phyloP scores from a whole-genome alignment of 768 basidiomycete genomes.

The Neoboletus magnificus region DNA sequence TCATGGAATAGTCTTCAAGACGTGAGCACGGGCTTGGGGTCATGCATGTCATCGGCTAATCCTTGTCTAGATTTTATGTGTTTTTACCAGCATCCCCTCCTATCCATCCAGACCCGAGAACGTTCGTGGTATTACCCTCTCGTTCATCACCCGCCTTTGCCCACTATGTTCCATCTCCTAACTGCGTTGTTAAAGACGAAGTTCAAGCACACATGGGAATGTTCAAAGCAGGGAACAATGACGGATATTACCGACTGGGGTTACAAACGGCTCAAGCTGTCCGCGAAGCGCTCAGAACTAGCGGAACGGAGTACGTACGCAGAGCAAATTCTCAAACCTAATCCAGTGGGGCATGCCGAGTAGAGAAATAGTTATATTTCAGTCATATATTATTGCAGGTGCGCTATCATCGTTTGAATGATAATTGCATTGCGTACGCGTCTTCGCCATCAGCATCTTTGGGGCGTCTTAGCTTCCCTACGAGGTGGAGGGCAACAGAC shows the following conservation, averaged over 20 bases:
- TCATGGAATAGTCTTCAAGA: slow-evolving; percentile 67
- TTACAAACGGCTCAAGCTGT: slow-evolving; percentile 61
- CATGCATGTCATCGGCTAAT: not conserved
- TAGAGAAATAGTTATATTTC: slow-evolving; percentile 1
- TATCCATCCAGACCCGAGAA: slow-evolving; percentile 50
- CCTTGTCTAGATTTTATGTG: slow-evolving; percentile 67
- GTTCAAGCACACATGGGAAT: slow-evolving; percentile 85
- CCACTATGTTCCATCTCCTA: slow-evolving; percentile 63
- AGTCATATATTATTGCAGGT: not conserved
- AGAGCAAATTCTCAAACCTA: not conserved
- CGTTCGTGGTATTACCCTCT: slow-evolving; percentile 75
- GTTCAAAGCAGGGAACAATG: slow-evolving; percentile 79
- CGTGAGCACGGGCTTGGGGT: slow-evolving; percentile 44
- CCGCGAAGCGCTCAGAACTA: slow-evolving; percentile 47
- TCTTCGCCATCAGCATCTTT: slow-evolving; percentile 94
- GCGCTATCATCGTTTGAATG: slow-evolving; percentile 38
- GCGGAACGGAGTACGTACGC: not conserved
- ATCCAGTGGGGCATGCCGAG: slow-evolving; percentile 1
- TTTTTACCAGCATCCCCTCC: slow-evolving; percentile 70
- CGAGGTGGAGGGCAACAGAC: slow-evolving; percentile 29
- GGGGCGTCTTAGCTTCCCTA: slow-evolving; percentile 7
- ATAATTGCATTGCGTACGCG: slow-evolving; percentile 85
- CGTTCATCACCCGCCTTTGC: slow-evolving; percentile 42
- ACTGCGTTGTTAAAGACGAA: slow-evolving; percentile 70
- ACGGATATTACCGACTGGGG: slow-evolving; percentile 88